A percentile compares a stretch with the other conserved stretches of the same genome.
These are phyloP conservation scores for Rhizopus sp. DNA, from an alignment of 371 early-diverging fungal genomes.

Conservation along the genomic window DNA sequence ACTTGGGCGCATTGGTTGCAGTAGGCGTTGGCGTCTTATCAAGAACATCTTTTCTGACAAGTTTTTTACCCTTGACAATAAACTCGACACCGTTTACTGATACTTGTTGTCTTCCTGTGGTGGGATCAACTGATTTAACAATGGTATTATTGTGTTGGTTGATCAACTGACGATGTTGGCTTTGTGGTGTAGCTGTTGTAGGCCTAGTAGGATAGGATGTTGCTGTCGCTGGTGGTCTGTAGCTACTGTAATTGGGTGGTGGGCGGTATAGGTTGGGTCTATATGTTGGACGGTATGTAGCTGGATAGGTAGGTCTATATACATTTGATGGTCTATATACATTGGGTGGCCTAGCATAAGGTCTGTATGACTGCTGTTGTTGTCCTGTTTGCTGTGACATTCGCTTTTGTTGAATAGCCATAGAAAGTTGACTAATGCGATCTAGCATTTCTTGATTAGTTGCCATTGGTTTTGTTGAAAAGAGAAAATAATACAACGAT, in stretches of 20 bases:
- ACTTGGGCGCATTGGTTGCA: conserved; percentile 19
- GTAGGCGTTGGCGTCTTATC: conserved; percentile 13
- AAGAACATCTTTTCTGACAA: conserved; percentile 38
- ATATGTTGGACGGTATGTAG: conserved; percentile 1
- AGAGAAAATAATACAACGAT: conserved; percentile 4
- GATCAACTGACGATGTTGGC: conserved; percentile 19
- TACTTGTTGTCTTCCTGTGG: conserved; percentile 36
- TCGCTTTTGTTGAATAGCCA: conserved; percentile 38
- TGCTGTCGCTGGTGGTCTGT: conserved; percentile 7
- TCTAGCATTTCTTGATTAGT: conserved; percentile 38
- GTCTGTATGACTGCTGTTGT: background rate
- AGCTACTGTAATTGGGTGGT: background rate
- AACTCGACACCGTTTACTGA: conserved; percentile 46
- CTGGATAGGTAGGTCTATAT: background rate
- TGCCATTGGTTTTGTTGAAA: conserved; percentile 14
- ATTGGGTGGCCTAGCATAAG: conserved; percentile 1
- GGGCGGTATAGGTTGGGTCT: conserved; percentile 1
- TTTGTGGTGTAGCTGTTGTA: background rate
- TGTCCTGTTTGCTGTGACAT: conserved; percentile 7
- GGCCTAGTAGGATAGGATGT: background rate
- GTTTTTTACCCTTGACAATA: conserved; percentile 44
- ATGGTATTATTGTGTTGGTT: conserved; percentile 9
- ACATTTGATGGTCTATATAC: too few relatives aligned
- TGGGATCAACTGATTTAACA: conserved; percentile 14
- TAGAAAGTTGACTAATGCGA: conserved; percentile 37